A percentile compares a stretch with the other conserved stretches of the same genome.
Evolutionary conservation across 306 rosid species (phyloP).

Genomic region (Glycine soja): DNA sequence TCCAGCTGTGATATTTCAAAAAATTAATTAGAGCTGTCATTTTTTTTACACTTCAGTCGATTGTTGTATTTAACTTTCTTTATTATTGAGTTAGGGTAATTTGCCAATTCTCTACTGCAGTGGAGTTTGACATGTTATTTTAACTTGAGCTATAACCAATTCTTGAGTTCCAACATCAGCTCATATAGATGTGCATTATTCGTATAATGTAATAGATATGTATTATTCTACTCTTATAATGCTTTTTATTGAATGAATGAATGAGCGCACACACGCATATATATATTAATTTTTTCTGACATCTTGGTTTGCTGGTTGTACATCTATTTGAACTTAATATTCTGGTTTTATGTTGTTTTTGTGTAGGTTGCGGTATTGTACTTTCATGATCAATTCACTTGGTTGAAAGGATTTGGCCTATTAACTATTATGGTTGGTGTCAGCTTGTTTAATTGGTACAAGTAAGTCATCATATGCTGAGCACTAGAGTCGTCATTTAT

Average conservation of each 20-base stretch:
- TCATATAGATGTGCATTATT: too few relatives aligned
- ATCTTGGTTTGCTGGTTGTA: background rate
- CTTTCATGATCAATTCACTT: constrained; percentile 86
- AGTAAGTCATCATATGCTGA: constrained; percentile 64
- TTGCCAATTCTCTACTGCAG: background rate
- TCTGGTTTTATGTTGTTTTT: constrained; percentile 40
- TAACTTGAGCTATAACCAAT: too few relatives aligned
- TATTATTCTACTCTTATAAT: too few relatives aligned
- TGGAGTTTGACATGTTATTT: too few relatives aligned
- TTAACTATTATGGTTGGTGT: constrained; percentile 85
- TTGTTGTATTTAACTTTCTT: constrained; percentile 11
- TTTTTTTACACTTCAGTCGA: background rate
- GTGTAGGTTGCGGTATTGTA: constrained; percentile 92
- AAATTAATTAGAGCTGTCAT: background rate
- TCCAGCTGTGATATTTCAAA: background rate
- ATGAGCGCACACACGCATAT: too few relatives aligned
- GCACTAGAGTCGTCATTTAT: too few relatives aligned
- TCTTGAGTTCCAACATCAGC: too few relatives aligned
- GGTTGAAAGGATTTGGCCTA: constrained; percentile 91
- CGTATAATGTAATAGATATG: too few relatives aligned
- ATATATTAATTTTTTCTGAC: too few relatives aligned
- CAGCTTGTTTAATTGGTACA: constrained; percentile 94
- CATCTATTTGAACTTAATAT: constrained; percentile 40
- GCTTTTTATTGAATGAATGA: too few relatives aligned
- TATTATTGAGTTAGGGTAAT: background rate